Evolutionary conservation across 2,329 filamentous ascomycete species (phyloP), one percentile per base, ranked within the genome.

Genomic region (Sclerotinia nivalis): DNA sequence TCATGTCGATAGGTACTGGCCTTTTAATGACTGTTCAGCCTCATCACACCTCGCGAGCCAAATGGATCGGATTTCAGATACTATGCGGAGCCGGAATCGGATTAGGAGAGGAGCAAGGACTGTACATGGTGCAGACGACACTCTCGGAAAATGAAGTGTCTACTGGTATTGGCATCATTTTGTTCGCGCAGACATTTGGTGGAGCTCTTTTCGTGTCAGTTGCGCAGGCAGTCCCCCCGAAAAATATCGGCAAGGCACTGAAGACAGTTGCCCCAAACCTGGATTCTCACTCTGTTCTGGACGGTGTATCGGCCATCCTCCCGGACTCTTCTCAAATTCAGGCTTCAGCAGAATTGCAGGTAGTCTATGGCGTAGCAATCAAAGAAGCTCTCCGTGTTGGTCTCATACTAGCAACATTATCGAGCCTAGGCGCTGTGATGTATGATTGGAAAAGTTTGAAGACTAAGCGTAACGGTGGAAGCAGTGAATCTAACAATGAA

Each of bases 21-120:
- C 75, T 83, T 4, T 25, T 83, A 25, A 79, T 79, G 8, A 81
- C 79, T 0, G 80, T 79, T 34, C 71, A 76, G 9, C 70, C 77
- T n/a, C 25, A 65, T 15, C 20, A 13, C 9, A 68, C 69, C 6
- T 68, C 74, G 1, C 75, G 74, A 4, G 71, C 74, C 1, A 77
- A 78, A 69, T 84, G 81, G 81, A 74, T 77, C 52, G 75, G 76
- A 15, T 77, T 74, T 58, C 74, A 76, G 65, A 68, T 77, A 15
- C 18, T 78, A 3, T 70, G 67, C 15, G 74, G 76, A 22, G 68
- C 75, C 34, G 75, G 76, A 6, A 37, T 75, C 18, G 76, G 75
- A 9, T 67, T 75, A 59, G 74, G 75, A 31, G 69, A 76, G 22
- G 73, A 76, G 62, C 69, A 72, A 61, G 68, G 72, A 2, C 61